Evolutionary conservation across 352 stramenopile genomes (phyloP).

Genomic region (Globisporangium splendens): DNA sequence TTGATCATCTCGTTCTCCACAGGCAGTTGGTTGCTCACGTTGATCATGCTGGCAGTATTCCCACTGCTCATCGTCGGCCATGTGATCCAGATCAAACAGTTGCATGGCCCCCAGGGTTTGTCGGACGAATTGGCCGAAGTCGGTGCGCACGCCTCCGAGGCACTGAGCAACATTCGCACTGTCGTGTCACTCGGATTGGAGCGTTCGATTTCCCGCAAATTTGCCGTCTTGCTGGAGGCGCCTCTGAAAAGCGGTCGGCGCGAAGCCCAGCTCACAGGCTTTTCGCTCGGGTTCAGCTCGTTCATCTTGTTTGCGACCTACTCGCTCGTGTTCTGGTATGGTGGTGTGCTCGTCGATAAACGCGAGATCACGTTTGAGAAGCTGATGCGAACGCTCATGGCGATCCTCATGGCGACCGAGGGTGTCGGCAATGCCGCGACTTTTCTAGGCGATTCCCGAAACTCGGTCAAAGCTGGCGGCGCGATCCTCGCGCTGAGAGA

Average conservation of each 20-base stretch:
- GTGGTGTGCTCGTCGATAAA: neutral
- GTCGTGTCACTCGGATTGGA: neutral
- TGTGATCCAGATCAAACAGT: neutral
- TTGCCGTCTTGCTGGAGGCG: neutral
- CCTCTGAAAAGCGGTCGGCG: neutral
- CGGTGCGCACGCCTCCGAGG: neutral
- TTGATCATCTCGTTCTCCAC: neutral
- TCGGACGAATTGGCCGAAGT: too few species aligned
- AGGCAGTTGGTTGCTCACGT: neutral
- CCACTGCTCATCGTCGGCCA: neutral
- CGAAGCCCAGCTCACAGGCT: neutral
- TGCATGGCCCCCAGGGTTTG: neutral
- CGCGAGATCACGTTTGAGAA: neutral
- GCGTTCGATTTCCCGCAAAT: neutral
- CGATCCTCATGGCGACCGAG: neutral
- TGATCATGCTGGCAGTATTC: neutral
- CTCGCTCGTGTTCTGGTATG: neutral
- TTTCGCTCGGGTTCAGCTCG: neutral
- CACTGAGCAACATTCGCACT: neutral
- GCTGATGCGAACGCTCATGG: neutral
- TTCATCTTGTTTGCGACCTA: neutral
- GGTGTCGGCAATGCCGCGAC: neutral
- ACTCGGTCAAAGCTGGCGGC: too few species aligned
- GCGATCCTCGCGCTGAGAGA: neutral
- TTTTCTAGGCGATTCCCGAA: neutral